Conservation (phyloP, 441 rosid genomes). For the Erodium chrysanthum region DNA sequence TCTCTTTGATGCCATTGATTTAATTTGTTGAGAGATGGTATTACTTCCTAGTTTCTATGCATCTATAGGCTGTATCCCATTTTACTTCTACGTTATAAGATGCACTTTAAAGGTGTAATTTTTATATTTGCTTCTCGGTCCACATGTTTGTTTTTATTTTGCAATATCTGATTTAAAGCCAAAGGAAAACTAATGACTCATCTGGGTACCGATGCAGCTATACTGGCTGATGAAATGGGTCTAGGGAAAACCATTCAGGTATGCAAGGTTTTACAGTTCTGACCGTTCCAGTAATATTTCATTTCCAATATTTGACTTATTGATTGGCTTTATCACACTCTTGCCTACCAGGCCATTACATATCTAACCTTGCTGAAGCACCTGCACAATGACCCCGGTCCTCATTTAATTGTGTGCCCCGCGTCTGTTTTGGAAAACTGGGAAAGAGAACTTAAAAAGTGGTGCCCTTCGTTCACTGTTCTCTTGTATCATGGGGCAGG, state of each 20-base stretch:
- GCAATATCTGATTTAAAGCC: constrained; percentile 5
- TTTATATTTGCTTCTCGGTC: neutral
- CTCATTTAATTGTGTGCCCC: constrained; percentile 91
- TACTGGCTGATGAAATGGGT: constrained; percentile 97
- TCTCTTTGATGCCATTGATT: neutral
- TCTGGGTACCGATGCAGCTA: constrained; percentile 50
- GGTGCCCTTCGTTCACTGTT: constrained; percentile 95
- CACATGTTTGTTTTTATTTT: neutral
- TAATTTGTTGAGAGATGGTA: neutral
- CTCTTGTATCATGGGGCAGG: constrained; percentile 79
- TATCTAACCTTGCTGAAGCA: constrained; percentile 67
- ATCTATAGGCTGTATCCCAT: neutral
- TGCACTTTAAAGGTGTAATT: neutral
- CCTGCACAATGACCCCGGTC: constrained; percentile 79
- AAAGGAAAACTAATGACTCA: constrained; percentile 17
- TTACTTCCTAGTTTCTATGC: neutral
- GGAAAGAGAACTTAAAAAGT: constrained; percentile 91
- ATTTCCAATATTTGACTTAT: constrained; percentile 13
- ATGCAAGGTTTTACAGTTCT: constrained; percentile 9
- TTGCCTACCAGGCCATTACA: constrained; percentile 57
- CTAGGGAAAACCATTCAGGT: constrained; percentile 99
- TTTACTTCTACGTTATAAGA: neutral
- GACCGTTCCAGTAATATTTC: neutral
- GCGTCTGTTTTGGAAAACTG: constrained; percentile 95
- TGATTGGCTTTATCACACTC: constrained; percentile 22